phyloP scores from a whole-genome alignment of 768 basidiomycete species.

The Steccherinum ochraceum region DNA sequence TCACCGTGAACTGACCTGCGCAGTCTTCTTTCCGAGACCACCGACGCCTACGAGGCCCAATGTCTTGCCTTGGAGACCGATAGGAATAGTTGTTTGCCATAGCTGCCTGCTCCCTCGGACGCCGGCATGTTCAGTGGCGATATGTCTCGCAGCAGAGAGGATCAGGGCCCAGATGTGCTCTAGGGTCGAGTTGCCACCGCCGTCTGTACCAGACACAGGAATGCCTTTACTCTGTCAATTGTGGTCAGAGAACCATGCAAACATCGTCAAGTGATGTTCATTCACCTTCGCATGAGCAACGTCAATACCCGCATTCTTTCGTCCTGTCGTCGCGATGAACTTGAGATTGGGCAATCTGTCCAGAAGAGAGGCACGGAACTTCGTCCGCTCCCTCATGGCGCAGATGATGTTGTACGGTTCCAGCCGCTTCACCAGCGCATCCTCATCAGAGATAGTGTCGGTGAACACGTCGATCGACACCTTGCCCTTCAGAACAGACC shows the following conservation, averaged over 20 bases:
- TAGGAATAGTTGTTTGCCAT: slow-evolving; percentile 50
- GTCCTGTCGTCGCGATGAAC: slow-evolving; percentile 55
- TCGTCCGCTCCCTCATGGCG: slow-evolving; percentile 64
- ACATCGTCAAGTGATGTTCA: no score
- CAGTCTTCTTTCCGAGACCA: slow-evolving; percentile 46
- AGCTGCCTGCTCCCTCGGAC: slow-evolving; percentile 36
- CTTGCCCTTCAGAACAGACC: slow-evolving; percentile 37
- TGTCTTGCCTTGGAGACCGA: slow-evolving; percentile 47
- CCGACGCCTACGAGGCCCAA: slow-evolving; percentile 61
- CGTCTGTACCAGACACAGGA: slow-evolving; percentile 43
- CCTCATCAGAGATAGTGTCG: slow-evolving; percentile 48
- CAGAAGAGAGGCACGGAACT: slow-evolving; percentile 42
- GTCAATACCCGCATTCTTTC: slow-evolving; percentile 44
- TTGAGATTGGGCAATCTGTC: slow-evolving; percentile 52
- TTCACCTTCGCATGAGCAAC: slow-evolving; percentile 31
- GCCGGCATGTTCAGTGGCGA: slow-evolving; percentile 43
- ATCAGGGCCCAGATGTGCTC: slow-evolving; percentile 63
- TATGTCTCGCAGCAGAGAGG: slow-evolving; percentile 45
- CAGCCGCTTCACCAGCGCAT: slow-evolving; percentile 41
- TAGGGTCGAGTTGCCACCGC: slow-evolving; percentile 41
- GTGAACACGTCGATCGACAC: slow-evolving; percentile 39
- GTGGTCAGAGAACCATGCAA: no score
- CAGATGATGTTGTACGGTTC: slow-evolving; percentile 50
- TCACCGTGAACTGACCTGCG: slow-evolving; percentile 34
- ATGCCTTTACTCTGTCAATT: slow-evolving; percentile 37